Evolutionary conservation across 768 basidiomycete genomes (phyloP).

Genomic region (Fomitopsis serialis): DNA sequence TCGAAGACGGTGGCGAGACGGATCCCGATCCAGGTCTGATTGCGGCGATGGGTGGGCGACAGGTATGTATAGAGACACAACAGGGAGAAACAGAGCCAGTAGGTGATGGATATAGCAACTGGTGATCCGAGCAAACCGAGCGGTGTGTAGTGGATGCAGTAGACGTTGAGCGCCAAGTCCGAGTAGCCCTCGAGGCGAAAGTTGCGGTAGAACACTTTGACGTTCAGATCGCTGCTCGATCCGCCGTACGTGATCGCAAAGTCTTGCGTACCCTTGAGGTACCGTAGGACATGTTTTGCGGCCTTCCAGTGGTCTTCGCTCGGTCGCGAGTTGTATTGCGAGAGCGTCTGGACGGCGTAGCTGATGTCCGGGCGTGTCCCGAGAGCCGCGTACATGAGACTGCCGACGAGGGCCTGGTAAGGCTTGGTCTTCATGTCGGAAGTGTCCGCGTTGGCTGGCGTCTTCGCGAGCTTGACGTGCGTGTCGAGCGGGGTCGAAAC

Average conservation of each 20-base stretch:
- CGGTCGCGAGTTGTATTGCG: constrained; percentile 27
- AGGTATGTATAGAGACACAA: constrained; percentile 44
- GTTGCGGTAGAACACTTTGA: too few species aligned
- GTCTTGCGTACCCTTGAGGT: constrained; percentile 27
- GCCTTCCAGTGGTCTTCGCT: constrained; percentile 23
- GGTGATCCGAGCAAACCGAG: constrained; percentile 66
- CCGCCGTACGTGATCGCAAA: not conserved
- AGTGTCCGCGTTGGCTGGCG: not conserved
- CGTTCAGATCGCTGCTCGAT: too few species aligned
- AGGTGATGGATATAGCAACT: constrained; percentile 60
- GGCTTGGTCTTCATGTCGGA: constrained; percentile 11
- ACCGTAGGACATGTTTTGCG: constrained; percentile 26
- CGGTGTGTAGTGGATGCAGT: constrained; percentile 57
- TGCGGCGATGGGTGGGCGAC: constrained; percentile 48
- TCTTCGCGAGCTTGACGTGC: constrained; percentile 8
- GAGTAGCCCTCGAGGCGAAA: constrained; percentile 4
- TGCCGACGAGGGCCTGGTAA: constrained; percentile 17
- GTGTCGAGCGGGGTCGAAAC: constrained; percentile 20
- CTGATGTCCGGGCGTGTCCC: constrained; percentile 32
- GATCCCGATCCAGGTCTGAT: constrained; percentile 63
- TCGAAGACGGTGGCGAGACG: constrained; percentile 42
- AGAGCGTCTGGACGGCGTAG: constrained; percentile 24
- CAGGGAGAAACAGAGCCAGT: constrained; percentile 60
- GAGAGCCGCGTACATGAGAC: constrained; percentile 23
- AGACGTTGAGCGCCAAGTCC: constrained; percentile 44